These are phyloP conservation scores for Pseudogymnoascus sp. DNA, from an alignment of 2,329 filamentous ascomycete species.

Conservation along the genomic window DNA sequence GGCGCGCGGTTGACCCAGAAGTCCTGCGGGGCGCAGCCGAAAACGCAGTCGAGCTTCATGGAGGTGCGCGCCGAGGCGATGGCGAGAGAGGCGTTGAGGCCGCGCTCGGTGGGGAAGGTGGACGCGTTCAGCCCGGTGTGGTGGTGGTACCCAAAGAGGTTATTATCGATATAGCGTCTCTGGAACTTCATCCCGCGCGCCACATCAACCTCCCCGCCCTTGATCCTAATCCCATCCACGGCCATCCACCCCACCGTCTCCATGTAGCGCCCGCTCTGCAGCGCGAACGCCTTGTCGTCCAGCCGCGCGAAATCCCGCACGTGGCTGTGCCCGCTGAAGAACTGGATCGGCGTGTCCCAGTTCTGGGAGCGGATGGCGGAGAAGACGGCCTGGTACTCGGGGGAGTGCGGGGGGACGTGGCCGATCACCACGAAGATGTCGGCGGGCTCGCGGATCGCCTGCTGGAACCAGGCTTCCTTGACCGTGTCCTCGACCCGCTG, in stretches of 20 bases:
- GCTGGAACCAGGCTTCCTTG: slow-evolving; percentile 79
- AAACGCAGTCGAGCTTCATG: slow-evolving; percentile 63
- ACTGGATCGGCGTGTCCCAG: slow-evolving; percentile 77
- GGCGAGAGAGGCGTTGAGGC: slow-evolving; percentile 59
- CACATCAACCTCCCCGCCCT: slow-evolving; percentile 25
- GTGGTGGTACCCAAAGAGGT: slow-evolving; percentile 73
- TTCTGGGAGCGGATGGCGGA: slow-evolving; percentile 67
- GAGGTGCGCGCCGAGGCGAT: slow-evolving; percentile 63
- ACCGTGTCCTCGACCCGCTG: slow-evolving; percentile 72
- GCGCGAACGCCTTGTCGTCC: slow-evolving; percentile 66
- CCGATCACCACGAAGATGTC: slow-evolving; percentile 83
- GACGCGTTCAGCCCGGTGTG: slow-evolving; percentile 68
- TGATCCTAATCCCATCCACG: slow-evolving; percentile 50
- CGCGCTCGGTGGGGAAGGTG: slow-evolving; percentile 71
- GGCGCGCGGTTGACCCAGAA: slow-evolving; percentile 75
- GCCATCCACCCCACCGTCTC: slow-evolving; percentile 95
- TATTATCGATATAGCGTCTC: slow-evolving; percentile 88
- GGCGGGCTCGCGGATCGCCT: slow-evolving; percentile 64
- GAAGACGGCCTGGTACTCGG: slow-evolving; percentile 71
- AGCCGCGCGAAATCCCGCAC: slow-evolving; percentile 77
- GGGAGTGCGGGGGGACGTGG: slow-evolving; percentile 74
- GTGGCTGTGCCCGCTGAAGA: slow-evolving; percentile 87
- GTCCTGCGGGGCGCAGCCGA: slow-evolving; percentile 75
- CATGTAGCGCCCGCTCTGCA: slow-evolving; percentile 87
- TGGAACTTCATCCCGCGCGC: slow-evolving; percentile 50